Base-by-base conservation (phyloP, 176 grass and related monocot species). In the Cocos nucifera region DNA sequence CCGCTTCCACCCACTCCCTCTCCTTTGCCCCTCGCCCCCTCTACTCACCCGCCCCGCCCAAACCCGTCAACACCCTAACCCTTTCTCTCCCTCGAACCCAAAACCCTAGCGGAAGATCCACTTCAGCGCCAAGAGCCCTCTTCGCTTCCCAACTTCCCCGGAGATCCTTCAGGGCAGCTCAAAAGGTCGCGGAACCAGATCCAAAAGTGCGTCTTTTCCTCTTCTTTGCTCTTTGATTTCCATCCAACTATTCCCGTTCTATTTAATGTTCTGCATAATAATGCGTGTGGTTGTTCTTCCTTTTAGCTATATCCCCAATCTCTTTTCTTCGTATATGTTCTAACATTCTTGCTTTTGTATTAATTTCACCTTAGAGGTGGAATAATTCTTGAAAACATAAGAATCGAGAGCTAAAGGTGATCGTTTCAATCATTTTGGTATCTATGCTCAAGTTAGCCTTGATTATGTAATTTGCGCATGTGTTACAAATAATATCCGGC, bases 141-240 rank as follows among this genome's bases (percentile, higher is more conserved):
- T 48, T 30, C 19, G 39, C 51, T 22, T 56, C 65, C 15, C 51
- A 44, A 17, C 23, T 23, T 10, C 70, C 19, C 16, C 59, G 70
- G 19, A 63, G 59, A 35, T 56, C 27, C 15, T 63, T 49, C 25
- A 22, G 15, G 28, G 27, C 25, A n/a, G 28, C 24, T 19, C 49
- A 44, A 14, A 55, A 54, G 19, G 59, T 73, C 51, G 50, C 59
- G 29, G 70, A 73, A 48, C 55, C 70, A 2, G 29, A 50, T 22
- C 29, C 58, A 48, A 55, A 55, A 50, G 70, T 73, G 70, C 19
- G 18, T 55, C 15, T 22, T 54, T 55, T 73, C 8, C 4, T 32
- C 51, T 26, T 24, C 30, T 6, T 49, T 6, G 1, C 4, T 57
- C 29, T 15, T 17, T 20, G 26, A 10, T 25, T 26, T 52, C 4